These are phyloP conservation scores for Mortierella sp. DNA, from an alignment of 371 early-diverging fungal species.

Conservation along the genomic window DNA sequence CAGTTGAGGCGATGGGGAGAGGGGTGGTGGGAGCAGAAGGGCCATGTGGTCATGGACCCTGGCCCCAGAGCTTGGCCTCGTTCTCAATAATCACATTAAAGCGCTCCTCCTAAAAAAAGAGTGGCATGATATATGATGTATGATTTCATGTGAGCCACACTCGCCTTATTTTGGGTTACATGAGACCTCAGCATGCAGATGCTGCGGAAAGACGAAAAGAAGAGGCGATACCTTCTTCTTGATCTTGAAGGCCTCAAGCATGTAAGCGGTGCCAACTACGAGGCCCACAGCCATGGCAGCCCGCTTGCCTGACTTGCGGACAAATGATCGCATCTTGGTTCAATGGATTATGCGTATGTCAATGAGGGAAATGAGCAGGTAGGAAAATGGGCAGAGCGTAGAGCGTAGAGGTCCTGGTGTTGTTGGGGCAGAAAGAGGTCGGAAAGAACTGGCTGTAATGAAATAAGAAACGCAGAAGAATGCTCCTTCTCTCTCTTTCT, in stretches of 20 bases:
- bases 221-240: slow-evolving; percentile 40
- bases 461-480: too few species aligned
- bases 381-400: too few species aligned
- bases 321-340: slow-evolving; percentile 40
- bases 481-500: too few species aligned
- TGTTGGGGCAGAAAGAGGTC: too few species aligned
- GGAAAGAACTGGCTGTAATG: too few species aligned
- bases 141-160: too few species aligned
- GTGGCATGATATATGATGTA: too few species aligned
- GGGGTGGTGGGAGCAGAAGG: neutral
- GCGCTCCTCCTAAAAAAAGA: slow-evolving; percentile 42
- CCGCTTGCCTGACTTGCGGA: slow-evolving; percentile 47
- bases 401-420: too few species aligned
- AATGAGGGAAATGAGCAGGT: neutral
- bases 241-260: slow-evolving; percentile 50
- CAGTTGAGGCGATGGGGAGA: neutral
- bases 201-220: neutral
- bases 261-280: slow-evolving; percentile 40
- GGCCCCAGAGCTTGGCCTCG: slow-evolving; percentile 45
- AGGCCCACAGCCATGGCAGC: slow-evolving; percentile 36
- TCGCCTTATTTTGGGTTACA: too few species aligned
- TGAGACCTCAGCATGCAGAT: neutral
- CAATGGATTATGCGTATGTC: neutral
- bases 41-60: slow-evolving; percentile 32
- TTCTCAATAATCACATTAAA: slow-evolving; percentile 42